Percentiles rank a stretch among this genome's conserved stretches.
phyloP scores from a whole-genome alignment of 78 protist species.

The Dictyostelium intermedium region DNA sequence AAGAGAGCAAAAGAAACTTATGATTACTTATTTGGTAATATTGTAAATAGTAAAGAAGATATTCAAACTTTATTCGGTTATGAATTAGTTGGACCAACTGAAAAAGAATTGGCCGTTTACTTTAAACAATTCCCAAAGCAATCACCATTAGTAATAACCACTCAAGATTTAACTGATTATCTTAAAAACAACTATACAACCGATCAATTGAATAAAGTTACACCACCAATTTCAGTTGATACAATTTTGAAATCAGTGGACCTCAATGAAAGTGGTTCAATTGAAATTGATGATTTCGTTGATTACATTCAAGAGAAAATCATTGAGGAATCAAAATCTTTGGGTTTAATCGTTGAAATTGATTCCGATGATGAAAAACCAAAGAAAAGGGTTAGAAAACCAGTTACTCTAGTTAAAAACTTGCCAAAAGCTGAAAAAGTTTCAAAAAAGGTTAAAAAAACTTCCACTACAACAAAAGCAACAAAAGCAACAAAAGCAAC shows the following conservation, averaged over 20 bases:
- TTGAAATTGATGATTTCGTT: constrained; percentile 37
- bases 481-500: background rate
- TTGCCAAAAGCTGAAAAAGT: background rate
- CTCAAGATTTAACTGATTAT: background rate
- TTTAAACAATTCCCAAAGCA: constrained; percentile 20
- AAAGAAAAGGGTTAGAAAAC: background rate
- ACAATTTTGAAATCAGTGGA: constrained; percentile 10
- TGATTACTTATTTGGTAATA: constrained; percentile 25
- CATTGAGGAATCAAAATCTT: background rate
- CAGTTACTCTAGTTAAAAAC: background rate
- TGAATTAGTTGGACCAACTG: constrained; percentile 53
- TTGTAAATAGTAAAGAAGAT: background rate
- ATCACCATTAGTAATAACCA: background rate
- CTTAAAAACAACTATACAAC: constrained; percentile 19
- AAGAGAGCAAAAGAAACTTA: constrained; percentile 3
- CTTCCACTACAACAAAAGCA: background rate
- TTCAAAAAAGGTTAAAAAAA: background rate
- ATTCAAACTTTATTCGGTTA: constrained; percentile 27
- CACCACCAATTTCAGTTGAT: background rate
- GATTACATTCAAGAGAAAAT: constrained; percentile 24
- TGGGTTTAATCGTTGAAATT: constrained; percentile 26
- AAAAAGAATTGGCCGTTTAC: constrained; percentile 11
- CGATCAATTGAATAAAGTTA: background rate
- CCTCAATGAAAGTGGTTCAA: background rate
- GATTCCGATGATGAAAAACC: constrained; percentile 19